phyloP scores from a whole-genome alignment of 768 basidiomycete species.

The Coprinellus micaceus region DNA sequence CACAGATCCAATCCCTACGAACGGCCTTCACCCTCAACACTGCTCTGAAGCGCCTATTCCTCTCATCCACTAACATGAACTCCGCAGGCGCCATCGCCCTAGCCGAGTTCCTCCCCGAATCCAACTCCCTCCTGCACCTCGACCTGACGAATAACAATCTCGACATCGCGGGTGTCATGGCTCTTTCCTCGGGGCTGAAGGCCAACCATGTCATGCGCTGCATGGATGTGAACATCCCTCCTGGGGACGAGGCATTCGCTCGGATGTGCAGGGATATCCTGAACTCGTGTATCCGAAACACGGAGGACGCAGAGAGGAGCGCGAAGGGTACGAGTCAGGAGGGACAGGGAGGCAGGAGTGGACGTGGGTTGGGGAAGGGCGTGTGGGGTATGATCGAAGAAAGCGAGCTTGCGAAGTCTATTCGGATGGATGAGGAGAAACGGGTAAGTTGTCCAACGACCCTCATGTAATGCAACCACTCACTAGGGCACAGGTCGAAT shows the following conservation, averaged over 20 bases:
- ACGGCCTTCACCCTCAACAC: conserved; percentile 92
- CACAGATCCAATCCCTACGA: conserved; percentile 78
- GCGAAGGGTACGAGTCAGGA: conserved; percentile 26
- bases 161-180: conserved; percentile 90
- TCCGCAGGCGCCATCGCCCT: conserved; percentile 89
- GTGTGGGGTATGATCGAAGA: conserved; percentile 87
- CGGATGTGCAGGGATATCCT: conserved; percentile 87
- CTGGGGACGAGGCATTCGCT: conserved; percentile 77
- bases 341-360: conserved; percentile 27
- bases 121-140: conserved; percentile 81
- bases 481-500: conserved; percentile 32
- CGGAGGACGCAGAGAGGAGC: conserved; percentile 71
- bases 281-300: conserved; percentile 88
- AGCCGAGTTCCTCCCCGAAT: conserved; percentile 94
- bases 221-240: conserved; percentile 89
- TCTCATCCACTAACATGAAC: conserved; percentile 76
- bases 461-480: not conserved
- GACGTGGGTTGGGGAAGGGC: conserved; percentile 60
- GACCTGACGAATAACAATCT: conserved; percentile 83
- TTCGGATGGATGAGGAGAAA: conserved; percentile 55
- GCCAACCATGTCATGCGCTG: conserved; percentile 86
- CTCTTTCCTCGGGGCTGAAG: conserved; percentile 81
- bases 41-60: conserved; percentile 87
- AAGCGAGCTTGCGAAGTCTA: conserved; percentile 72
- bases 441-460: conserved; percentile 32